phyloP scores from a whole-genome alignment of 2,329 filamentous ascomycete genomes.

The Alternaria atra region DNA sequence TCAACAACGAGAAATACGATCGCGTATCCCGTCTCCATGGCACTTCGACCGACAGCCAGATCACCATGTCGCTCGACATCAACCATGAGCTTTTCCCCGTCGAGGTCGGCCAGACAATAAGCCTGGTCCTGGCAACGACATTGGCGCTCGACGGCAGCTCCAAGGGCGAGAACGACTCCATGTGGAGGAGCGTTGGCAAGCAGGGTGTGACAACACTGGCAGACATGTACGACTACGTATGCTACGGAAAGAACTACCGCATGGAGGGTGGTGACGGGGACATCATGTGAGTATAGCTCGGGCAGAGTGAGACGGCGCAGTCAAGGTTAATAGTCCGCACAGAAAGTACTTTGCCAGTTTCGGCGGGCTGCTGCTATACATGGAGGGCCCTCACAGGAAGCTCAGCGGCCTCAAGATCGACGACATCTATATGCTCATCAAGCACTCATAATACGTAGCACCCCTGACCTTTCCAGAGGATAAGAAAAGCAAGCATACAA shows the following conservation, averaged over 20 bases:
- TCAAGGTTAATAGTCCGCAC: conserved; percentile 36
- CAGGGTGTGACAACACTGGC: conserved; percentile 64
- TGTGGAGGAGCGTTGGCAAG: conserved; percentile 73
- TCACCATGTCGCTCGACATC: conserved; percentile 86
- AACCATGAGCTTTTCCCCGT: conserved; percentile 92
- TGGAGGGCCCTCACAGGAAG: conserved; percentile 96
- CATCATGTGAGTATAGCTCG: conserved; percentile 74
- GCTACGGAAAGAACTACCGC: conserved; percentile 87
- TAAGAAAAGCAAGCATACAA: conserved; percentile 36
- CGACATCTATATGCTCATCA: conserved; percentile 90
- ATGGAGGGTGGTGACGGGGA: conserved; percentile 86
- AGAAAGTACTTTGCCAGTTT: conserved; percentile 96
- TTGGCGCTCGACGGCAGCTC: conserved; percentile 81
- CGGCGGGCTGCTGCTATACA: conserved; percentile 86
- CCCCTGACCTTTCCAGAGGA: conserved; percentile 1
- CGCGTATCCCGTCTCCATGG: conserved; percentile 87
- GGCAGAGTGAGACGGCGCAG: not conserved
- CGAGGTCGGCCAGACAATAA: conserved; percentile 75
- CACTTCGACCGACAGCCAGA: conserved; percentile 78
- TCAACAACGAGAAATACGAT: conserved; percentile 92
- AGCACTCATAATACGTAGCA: conserved; percentile 70
- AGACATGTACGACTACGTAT: conserved; percentile 88
- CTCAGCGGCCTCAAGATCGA: conserved; percentile 91
- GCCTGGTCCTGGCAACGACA: conserved; percentile 84
- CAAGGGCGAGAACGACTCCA: conserved; percentile 61